Evolutionary conservation across 2,329 filamentous ascomycete species (phyloP), one percentile per base, ranked within the genome.

Genomic region (Fusarium keratoplasticum): DNA sequence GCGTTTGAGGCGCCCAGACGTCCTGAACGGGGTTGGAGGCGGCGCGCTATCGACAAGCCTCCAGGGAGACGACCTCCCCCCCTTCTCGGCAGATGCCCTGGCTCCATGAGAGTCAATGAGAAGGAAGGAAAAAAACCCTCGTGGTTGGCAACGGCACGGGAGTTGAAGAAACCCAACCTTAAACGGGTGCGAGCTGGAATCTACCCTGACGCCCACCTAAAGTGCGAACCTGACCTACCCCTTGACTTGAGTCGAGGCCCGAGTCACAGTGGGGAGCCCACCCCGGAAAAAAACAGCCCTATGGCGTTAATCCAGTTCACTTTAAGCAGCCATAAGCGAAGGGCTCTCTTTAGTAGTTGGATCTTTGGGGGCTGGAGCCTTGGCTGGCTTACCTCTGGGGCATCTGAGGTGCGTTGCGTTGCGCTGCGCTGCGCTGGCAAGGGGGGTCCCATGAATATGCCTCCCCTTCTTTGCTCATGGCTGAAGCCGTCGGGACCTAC

Each of bases 401-500:
- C 29, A 36, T 22, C 42, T 25, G 22, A 36, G 44, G n/a, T 44
- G 61, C 25, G 25, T 14, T 47, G 20, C 20, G 42, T 16, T 47
- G 42, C 22, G 44, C 44, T 50, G 44, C 18, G 42, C 47, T 52
- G 47, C 47, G 27, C n/a, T 52, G 47, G 47, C 47, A 52, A 52
- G 47, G 47, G 44, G 27, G 47, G 47, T 52, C 47, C 47, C 47
- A 52, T 52, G 47, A 52, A 52, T 27, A 50, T 42, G 47, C 27
- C 35, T 61, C 61, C 42, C 52, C 55, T 44, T 69, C 64, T 52
- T 11, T 50, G 25, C 44, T 50, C 33, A 72, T 67, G 55, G 69
- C 68, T 74, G 71, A 73, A 74, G 35, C 27, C 44, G 47, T 64
- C 66, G 70, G 63, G 14, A 27, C 42, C 22, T 47, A 25, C 42